Base-by-base conservation (phyloP, 345 rosid genomes). In the Crucihimalaya himalaica region DNA sequence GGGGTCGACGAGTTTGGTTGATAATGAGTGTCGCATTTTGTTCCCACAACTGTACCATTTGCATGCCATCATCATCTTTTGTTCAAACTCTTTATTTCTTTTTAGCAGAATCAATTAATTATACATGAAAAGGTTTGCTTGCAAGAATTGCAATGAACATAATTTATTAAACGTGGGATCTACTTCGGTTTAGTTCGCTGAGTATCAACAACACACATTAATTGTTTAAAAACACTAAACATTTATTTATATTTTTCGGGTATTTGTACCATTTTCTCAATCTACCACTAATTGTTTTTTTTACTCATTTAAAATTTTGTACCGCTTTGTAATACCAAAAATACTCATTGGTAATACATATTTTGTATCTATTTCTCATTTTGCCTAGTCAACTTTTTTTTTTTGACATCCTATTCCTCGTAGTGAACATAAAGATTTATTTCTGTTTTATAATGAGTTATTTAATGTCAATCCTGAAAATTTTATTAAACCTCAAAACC, bases 1-100 rank as follows among this genome's bases (percentile, higher is more conserved):
- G 56, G 66, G 67, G 67, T 68, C 63, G 62, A 75, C 20, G 39
- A 56, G 70, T 73, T 81, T 78, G 84, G 81, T 76, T 66, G 67
- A 68, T 69, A 81, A 79, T 78, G 70, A 78, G 74, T 60, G 73
- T 27, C 57, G 73, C 80, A 68, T 74, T 78, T 73, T 61, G 79
- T 75, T 75, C 79, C 63, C 73, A 75, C 74, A 15, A 68, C 79
- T 68, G 79, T 68, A 68, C 79, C 68, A 75, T 68, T 68, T 75
- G 79, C 74, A 68, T 75, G 74, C 79, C 74, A 75, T 68, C 79
- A 68, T 68, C 60, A 74, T 74, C 67, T 74, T 74, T 66, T 27
- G 8, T 57, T 66, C 66, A 25, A 74, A 47, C 66, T 58, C 59
- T 47, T 74, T 71, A 39, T 23, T 37, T 70, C 25, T 52, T 48